Percentiles rank a stretch among this genome's conserved stretches.
phyloP scores from a whole-genome alignment of 768 basidiomycete species.

The Thelephora aurantiotincta region DNA sequence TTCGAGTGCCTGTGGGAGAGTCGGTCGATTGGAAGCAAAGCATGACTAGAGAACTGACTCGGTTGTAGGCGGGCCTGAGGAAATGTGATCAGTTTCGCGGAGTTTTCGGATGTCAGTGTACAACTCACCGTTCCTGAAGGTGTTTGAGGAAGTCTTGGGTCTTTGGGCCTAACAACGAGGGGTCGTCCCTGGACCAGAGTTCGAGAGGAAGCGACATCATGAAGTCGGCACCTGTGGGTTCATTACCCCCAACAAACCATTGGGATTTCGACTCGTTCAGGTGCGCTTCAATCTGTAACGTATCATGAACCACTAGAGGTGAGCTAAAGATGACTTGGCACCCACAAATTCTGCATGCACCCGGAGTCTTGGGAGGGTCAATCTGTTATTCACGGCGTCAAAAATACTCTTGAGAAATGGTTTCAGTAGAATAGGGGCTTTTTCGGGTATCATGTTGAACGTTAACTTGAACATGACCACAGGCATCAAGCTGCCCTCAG shows the following conservation, averaged over 20 bases:
- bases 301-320: not conserved
- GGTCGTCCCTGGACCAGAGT: constrained; percentile 6
- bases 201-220: constrained; percentile 29
- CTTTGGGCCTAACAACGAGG: constrained; percentile 18
- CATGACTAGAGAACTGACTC: no score
- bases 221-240: constrained; percentile 31
- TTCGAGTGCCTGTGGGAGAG: no score
- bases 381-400: constrained; percentile 1
- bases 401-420: constrained; percentile 14
- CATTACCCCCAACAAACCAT: constrained; percentile 24
- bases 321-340: not conserved
- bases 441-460: constrained; percentile 15
- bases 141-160: constrained; percentile 21
- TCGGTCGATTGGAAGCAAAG: no score
- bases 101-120: no score
- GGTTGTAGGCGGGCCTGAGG: no score
- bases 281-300: constrained; percentile 23
- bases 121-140: constrained; percentile 22
- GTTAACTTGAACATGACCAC: constrained; percentile 18
- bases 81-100: no score
- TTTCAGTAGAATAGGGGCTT: constrained; percentile 19
- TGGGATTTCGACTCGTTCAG: constrained; percentile 15
- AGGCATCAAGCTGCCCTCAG: constrained; percentile 23
- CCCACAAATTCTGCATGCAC: constrained; percentile 15
- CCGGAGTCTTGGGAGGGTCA: constrained; percentile 17